A percentile compares a stretch with the other conserved stretches of the same genome.
These are phyloP conservation scores for Ceratocystis harringtonii DNA, from an alignment of 2,329 filamentous ascomycete species.

Conservation along the genomic window DNA sequence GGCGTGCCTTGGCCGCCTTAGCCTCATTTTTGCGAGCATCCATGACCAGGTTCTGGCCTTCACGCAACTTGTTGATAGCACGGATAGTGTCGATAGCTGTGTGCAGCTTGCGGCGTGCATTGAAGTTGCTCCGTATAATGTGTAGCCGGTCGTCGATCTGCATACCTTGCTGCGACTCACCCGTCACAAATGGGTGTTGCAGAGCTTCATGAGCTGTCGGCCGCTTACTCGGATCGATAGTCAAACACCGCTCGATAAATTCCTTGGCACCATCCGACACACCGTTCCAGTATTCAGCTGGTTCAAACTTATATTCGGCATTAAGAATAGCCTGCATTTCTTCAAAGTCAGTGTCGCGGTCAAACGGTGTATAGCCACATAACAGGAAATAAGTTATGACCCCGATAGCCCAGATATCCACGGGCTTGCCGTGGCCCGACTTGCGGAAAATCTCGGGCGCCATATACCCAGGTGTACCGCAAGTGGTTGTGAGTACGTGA, in stretches of 20 bases:
- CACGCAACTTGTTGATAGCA: conserved; percentile 55
- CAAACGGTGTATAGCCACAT: conserved; percentile 95
- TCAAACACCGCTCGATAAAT: conserved; percentile 84
- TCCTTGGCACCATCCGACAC: conserved; percentile 76
- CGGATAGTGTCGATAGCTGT: conserved; percentile 57
- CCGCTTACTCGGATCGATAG: conserved; percentile 70
- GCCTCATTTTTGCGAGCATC: conserved; percentile 29
- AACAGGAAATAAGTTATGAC: conserved; percentile 98
- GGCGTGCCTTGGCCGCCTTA: neutral
- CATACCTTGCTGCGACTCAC: conserved; percentile 33
- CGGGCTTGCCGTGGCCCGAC: conserved; percentile 91
- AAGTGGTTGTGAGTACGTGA: conserved; percentile 93
- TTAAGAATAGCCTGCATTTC: conserved; percentile 98
- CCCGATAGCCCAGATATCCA: conserved; percentile 95
- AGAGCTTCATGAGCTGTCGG: conserved; percentile 80
- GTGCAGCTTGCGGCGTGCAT: conserved; percentile 51
- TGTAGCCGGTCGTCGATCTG: conserved; percentile 49
- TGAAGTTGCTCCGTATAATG: conserved; percentile 61
- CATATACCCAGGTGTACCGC: conserved; percentile 97
- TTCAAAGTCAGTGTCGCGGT: conserved; percentile 92
- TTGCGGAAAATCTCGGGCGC: conserved; percentile 99
- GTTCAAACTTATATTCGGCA: conserved; percentile 91
- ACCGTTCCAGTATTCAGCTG: conserved; percentile 89
- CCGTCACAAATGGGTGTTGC: conserved; percentile 49
- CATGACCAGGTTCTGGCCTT: conserved; percentile 47